A percentile compares a stretch with the other conserved stretches of the same genome.
Evolutionary conservation across 2,329 filamentous ascomycete species (phyloP).

Genomic region (Tolypocladium amazonense): DNA sequence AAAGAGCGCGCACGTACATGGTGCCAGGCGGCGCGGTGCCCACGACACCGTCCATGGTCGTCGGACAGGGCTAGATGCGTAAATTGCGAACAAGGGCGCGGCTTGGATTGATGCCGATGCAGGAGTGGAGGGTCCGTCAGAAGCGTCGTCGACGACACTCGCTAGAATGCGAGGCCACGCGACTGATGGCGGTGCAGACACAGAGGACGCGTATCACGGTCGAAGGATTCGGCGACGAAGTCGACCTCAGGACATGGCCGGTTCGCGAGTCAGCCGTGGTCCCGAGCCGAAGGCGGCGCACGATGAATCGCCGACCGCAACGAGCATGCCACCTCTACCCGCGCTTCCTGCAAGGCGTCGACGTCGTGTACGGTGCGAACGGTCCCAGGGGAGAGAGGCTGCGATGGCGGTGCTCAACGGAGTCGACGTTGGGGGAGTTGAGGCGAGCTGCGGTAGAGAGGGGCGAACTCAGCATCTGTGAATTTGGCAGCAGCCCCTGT

Average conservation of each 20-base stretch:
- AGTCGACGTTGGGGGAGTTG: neutral
- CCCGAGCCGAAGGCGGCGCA: constrained; percentile 14
- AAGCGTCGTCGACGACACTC: constrained; percentile 5
- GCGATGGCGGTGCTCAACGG: neutral
- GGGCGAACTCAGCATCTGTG: neutral
- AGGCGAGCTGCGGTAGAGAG: neutral
- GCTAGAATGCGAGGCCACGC: neutral
- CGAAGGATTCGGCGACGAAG: constrained; percentile 14
- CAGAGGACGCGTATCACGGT: constrained; percentile 11
- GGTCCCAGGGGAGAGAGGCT: neutral
- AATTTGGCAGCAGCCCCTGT: neutral
- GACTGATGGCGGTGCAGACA: neutral
- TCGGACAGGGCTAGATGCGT: neutral
- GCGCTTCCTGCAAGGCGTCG: neutral
- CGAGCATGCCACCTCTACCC: constrained; percentile 9
- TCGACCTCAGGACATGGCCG: constrained; percentile 23
- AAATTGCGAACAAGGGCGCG: neutral
- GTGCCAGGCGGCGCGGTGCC: constrained; percentile 51
- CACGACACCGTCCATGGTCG: constrained; percentile 49
- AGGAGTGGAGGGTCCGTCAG: neutral
- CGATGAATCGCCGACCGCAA: constrained; percentile 5
- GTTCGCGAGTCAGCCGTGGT: constrained; percentile 17
- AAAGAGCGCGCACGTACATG: constrained; percentile 90
- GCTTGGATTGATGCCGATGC: neutral
- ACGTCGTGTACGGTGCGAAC: neutral